Percentiles rank a stretch among this genome's conserved stretches.
phyloP scores from a whole-genome alignment of 768 basidiomycete species.

The Phlebiopsis gigantea region DNA sequence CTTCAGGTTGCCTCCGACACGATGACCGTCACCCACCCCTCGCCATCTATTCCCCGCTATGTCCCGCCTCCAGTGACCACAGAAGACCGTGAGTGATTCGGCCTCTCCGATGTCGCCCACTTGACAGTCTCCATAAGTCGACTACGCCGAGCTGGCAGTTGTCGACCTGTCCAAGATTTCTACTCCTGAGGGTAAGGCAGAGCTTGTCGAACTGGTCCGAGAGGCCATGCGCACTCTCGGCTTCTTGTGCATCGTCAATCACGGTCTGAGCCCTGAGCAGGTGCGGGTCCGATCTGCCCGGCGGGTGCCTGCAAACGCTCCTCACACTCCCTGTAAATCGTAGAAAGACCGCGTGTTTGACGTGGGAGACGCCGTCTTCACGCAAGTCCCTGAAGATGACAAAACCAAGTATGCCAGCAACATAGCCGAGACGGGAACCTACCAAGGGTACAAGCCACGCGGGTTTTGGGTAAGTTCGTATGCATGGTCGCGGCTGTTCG shows the following conservation, averaged over 20 bases:
- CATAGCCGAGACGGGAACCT: conserved; percentile 39
- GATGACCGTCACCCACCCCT: no score
- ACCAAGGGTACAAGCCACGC: conserved; percentile 50
- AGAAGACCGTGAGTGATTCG: background rate
- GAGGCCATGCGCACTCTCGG: conserved; percentile 25
- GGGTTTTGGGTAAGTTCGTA: conserved; percentile 41
- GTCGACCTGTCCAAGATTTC: conserved; percentile 25
- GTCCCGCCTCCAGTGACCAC: background rate
- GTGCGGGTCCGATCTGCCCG: conserved; percentile 7
- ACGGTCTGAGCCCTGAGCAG: conserved; percentile 22
- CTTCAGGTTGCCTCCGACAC: no score
- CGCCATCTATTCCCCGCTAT: background rate
- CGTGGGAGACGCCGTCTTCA: conserved; percentile 31
- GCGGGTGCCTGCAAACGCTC: no score
- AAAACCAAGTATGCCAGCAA: conserved; percentile 26
- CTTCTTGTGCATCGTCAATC: conserved; percentile 29
- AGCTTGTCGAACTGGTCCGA: conserved; percentile 20
- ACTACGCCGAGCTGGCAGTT: conserved; percentile 27
- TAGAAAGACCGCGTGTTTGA: conserved; percentile 31
- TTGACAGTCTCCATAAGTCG: conserved; percentile 18
- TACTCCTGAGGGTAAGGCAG: conserved; percentile 24
- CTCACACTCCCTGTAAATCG: background rate
- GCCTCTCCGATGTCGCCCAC: background rate
- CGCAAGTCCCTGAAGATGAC: conserved; percentile 28
- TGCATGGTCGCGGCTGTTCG: background rate